A percentile compares a stretch with the other conserved stretches of the same genome.
phyloP scores from a whole-genome alignment of 805 yeast species.

The Kuraishia ogatae region DNA sequence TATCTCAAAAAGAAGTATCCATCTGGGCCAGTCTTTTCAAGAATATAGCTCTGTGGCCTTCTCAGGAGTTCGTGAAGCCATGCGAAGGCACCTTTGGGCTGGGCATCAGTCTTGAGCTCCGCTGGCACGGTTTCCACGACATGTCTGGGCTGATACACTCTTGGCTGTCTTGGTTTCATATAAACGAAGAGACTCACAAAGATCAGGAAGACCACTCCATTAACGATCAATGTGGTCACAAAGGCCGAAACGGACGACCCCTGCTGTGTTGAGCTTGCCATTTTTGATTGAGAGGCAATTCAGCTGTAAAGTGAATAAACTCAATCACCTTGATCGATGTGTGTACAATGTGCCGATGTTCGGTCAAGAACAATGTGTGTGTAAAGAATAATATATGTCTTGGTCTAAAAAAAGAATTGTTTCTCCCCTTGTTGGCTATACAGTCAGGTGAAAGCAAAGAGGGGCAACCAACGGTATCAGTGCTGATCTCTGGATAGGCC shows the following conservation, averaged over 20 bases:
- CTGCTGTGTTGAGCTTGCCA: conserved; percentile 2
- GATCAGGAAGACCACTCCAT: conserved; percentile 30
- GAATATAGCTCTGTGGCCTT: conserved; percentile 50
- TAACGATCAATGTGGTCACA: conserved; percentile 37
- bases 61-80: conserved; percentile 48
- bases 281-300: background rate
- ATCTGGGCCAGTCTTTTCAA: conserved; percentile 68
- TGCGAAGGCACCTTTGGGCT: conserved; percentile 34
- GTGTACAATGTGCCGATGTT: background rate
- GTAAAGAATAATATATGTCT: background rate
- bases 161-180: conserved; percentile 31
- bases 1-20: conserved; percentile 71
- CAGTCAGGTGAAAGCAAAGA: background rate
- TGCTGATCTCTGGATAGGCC: too few species aligned
- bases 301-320: background rate
- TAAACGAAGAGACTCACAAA: conserved; percentile 30
- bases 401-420: too few species aligned
- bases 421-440: background rate
- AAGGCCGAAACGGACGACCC: conserved; percentile 39
- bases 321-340: background rate
- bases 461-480: background rate
- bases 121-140: conserved; percentile 36
- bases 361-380: too few species aligned
- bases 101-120: conserved; percentile 32
- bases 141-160: conserved; percentile 47